A percentile compares a stretch with the other conserved stretches of the same genome.
Conservation (phyloP, 768 basidiomycete genomes). For the Ramaria sp. region DNA sequence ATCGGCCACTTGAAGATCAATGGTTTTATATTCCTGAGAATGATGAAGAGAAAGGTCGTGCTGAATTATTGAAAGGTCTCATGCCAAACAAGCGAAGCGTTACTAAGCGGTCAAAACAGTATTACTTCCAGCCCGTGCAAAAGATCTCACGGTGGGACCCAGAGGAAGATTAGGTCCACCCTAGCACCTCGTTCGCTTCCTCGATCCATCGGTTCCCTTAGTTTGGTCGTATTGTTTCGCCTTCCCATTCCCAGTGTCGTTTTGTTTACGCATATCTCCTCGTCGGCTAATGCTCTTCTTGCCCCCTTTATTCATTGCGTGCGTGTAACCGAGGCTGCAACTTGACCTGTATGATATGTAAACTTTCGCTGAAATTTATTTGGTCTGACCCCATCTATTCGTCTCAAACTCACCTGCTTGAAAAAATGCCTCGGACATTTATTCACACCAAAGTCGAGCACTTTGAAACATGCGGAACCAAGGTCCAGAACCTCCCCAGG, state of each 20-base stretch:
- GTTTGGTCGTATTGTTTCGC: background rate
- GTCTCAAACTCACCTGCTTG: too few relatives aligned
- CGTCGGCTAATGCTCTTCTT: too few relatives aligned
- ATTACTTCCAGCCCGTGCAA: conserved; percentile 66
- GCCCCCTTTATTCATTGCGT: too few relatives aligned
- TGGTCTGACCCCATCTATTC: too few relatives aligned
- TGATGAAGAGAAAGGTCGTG: conserved; percentile 64
- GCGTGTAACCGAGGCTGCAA: too few relatives aligned
- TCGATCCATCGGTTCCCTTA: background rate
- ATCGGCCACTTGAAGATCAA: conserved; percentile 43
- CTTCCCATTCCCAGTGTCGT: background rate
- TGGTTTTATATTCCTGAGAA: conserved; percentile 73
- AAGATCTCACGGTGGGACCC: conserved; percentile 68
- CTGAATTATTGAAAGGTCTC: conserved; percentile 51
- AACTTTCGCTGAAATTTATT: too few relatives aligned
- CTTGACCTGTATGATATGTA: too few relatives aligned
- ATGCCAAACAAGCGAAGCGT: conserved; percentile 70
- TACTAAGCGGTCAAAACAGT: conserved; percentile 80
- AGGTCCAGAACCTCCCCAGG: conserved; percentile 73
- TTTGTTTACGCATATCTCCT: background rate
- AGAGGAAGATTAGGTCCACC: conserved; percentile 38
- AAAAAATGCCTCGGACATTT: background rate
- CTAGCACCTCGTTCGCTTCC: background rate
- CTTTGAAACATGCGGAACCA: conserved; percentile 96
- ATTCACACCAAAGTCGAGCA: conserved; percentile 54